phyloP scores from a whole-genome alignment of 1,284 basidiomycete genomes.

The Ganoderma lucidum region DNA sequence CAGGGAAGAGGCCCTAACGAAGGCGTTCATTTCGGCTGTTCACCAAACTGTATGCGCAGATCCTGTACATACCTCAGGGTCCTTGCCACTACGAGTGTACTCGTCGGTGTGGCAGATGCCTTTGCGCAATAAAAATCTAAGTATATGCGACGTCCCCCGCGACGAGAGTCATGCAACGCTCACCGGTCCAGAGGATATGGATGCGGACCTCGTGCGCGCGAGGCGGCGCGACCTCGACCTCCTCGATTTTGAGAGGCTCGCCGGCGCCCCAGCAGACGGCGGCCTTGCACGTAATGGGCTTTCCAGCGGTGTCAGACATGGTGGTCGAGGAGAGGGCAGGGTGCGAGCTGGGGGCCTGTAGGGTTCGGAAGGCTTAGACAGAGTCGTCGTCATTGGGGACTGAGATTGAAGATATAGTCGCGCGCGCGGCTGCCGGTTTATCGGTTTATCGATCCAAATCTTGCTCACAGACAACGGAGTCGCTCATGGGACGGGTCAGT shows the following conservation, averaged over 20 bases:
- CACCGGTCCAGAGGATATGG: constrained; percentile 89
- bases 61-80: constrained; percentile 76
- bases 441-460: constrained; percentile 36
- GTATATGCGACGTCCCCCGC: neutral
- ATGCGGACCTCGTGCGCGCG: constrained; percentile 93
- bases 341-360: neutral
- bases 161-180: constrained; percentile 34
- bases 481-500: constrained; percentile 14
- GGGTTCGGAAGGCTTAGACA: constrained; percentile 5
- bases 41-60: constrained; percentile 16
- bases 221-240: constrained; percentile 94
- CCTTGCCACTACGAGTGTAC: constrained; percentile 96
- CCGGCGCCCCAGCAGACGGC: constrained; percentile 97
- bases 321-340: constrained; percentile 22
- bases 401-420: constrained; percentile 28
- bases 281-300: constrained; percentile 91
- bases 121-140: constrained; percentile 31
- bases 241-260: constrained; percentile 89
- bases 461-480: neutral
- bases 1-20: constrained; percentile 87
- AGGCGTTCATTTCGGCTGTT: constrained; percentile 29
- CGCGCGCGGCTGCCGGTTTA: constrained; percentile 31
- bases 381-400: constrained; percentile 21
- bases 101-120: constrained; percentile 99
- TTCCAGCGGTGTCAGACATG: constrained; percentile 77